A percentile compares a stretch with the other conserved stretches of the same genome.
Conservation (phyloP, 352 stramenopile genomes). For the Phytophthora quininea region DNA sequence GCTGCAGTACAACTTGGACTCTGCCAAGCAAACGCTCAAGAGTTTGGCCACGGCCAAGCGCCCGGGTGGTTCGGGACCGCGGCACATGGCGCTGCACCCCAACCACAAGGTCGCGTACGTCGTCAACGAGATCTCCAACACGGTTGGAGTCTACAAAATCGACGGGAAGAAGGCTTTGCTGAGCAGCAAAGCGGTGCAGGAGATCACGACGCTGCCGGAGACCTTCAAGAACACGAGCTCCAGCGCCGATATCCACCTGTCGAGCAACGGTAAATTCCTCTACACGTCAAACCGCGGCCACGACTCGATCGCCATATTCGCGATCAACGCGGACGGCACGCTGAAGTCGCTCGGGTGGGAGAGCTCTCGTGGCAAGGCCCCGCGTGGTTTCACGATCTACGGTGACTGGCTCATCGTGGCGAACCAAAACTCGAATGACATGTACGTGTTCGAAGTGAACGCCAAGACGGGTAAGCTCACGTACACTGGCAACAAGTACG, state of each 20-base stretch:
- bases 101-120: conserved; percentile 59
- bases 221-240: conserved; percentile 33
- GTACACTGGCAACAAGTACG: conserved; percentile 46
- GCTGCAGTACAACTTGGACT: conserved; percentile 53
- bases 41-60: conserved; percentile 28
- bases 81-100: conserved; percentile 68
- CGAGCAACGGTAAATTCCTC: conserved; percentile 56
- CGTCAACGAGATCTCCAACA: conserved; percentile 67
- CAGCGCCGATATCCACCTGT: conserved; percentile 62
- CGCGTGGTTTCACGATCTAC: conserved; percentile 58
- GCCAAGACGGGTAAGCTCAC: conserved; percentile 44
- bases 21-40: conserved; percentile 41
- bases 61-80: conserved; percentile 51
- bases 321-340: conserved; percentile 38
- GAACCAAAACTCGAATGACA: conserved; percentile 67
- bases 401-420: conserved; percentile 58
- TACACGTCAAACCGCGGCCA: conserved; percentile 70
- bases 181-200: conserved; percentile 36
- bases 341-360: conserved; percentile 47
- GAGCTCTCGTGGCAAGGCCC: conserved; percentile 44
- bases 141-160: conserved; percentile 56
- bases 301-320: conserved; percentile 67
- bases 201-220: conserved; percentile 59
- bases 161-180: conserved; percentile 34
- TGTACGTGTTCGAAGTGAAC: conserved; percentile 61